phyloP scores from a whole-genome alignment of 164 flowering plant species.

The Vitis amurensis region DNA sequence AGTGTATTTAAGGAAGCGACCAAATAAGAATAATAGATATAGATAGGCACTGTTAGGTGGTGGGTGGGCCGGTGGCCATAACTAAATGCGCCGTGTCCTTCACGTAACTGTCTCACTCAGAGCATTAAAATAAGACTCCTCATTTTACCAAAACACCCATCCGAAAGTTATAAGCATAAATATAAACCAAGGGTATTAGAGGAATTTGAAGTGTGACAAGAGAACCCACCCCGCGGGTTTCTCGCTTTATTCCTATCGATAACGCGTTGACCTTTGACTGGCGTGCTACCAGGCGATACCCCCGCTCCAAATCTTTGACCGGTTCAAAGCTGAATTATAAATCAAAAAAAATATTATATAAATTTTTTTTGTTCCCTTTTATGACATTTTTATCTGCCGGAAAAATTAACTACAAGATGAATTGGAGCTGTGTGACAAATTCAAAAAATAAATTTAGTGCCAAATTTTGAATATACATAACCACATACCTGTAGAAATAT shows the following conservation, averaged over 20 bases:
- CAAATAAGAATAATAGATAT: background rate
- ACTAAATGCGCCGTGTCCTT: background rate
- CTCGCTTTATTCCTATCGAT: background rate
- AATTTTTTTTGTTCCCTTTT: background rate
- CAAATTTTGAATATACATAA: slow-evolving; percentile 13
- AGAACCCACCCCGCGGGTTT: no score
- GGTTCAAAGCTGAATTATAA: slow-evolving; percentile 14
- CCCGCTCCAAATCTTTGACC: slow-evolving; percentile 23
- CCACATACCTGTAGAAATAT: slow-evolving; percentile 1
- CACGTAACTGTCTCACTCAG: background rate
- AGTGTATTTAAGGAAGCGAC: no score
- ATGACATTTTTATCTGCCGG: background rate
- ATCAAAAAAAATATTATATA: background rate
- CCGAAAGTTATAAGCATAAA: background rate
- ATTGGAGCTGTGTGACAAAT: background rate
- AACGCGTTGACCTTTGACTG: slow-evolving; percentile 24
- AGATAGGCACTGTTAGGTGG: background rate
- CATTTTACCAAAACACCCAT: background rate
- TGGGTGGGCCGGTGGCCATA: background rate
- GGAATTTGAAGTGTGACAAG: no score
- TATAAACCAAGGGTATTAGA: no score
- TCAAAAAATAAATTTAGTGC: slow-evolving; percentile 9
- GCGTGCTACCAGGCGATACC: slow-evolving; percentile 14
- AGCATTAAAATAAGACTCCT: background rate
- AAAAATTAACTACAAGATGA: background rate